Percentiles rank a stretch among this genome's conserved stretches.
These are phyloP conservation scores for Dipteronia dyeriana DNA, from an alignment of 345 rosid species.

Conservation along the genomic window DNA sequence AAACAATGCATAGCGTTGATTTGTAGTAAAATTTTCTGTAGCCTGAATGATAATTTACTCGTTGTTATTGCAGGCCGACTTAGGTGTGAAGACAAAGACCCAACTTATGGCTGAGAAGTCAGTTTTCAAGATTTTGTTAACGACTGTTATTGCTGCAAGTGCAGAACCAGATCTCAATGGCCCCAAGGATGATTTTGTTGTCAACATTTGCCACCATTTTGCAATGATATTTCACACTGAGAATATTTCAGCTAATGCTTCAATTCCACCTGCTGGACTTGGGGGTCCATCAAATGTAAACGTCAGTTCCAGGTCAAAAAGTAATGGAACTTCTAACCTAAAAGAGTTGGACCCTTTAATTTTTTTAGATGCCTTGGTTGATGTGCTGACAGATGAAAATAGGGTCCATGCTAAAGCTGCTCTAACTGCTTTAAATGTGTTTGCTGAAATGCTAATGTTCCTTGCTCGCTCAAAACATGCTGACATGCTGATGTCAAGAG, in stretches of 20 bases:
- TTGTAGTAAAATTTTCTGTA: neutral
- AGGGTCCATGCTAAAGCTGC: slow-evolving; percentile 94
- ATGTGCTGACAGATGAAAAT: slow-evolving; percentile 90
- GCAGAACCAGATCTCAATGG: slow-evolving; percentile 79
- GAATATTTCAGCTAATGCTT: slow-evolving; percentile 54
- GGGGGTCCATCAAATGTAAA: slow-evolving; percentile 55
- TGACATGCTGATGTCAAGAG: slow-evolving; percentile 79
- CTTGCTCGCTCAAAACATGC: slow-evolving; percentile 94
- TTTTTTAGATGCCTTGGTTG: slow-evolving; percentile 92
- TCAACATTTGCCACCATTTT: slow-evolving; percentile 87
- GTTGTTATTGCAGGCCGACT: slow-evolving; percentile 68
- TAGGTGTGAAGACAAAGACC: slow-evolving; percentile 99
- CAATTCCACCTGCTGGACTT: slow-evolving; percentile 43
- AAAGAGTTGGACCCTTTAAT: slow-evolving; percentile 92
- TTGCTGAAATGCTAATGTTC: slow-evolving; percentile 85
- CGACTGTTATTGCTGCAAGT: slow-evolving; percentile 84
- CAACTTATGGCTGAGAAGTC: slow-evolving; percentile 99
- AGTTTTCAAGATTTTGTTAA: slow-evolving; percentile 86
- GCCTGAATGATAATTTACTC: slow-evolving; percentile 10
- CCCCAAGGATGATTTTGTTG: slow-evolving; percentile 77
- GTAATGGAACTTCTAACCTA: slow-evolving; percentile 56
- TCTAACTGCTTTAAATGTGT: slow-evolving; percentile 71
- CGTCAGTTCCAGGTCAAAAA: slow-evolving; percentile 61
- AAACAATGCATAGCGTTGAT: neutral
- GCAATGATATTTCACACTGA: slow-evolving; percentile 85